Percentiles rank a stretch among this genome's conserved stretches.
phyloP scores from a whole-genome alignment of 495 filamentous ascomycete species.

The Opeltia flavorubescens region DNA sequence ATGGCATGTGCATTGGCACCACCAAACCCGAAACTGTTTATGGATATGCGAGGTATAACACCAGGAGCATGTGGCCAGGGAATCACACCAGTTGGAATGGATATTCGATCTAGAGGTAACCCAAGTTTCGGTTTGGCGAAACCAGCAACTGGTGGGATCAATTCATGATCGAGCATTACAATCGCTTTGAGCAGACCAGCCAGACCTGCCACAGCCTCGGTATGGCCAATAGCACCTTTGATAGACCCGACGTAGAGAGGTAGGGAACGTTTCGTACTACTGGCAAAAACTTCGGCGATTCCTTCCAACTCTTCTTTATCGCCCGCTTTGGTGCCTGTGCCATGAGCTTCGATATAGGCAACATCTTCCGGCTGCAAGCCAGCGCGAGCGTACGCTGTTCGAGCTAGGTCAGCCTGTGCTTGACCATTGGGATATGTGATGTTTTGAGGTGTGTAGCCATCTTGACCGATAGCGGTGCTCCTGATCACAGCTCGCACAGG shows the following conservation, averaged over 20 bases:
- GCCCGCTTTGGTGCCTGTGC: constrained; percentile 10
- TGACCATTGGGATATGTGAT: constrained; percentile 41
- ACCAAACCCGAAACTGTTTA: constrained; percentile 52
- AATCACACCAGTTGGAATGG: not conserved
- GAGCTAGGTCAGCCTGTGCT: constrained; percentile 39
- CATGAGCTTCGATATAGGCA: constrained; percentile 28
- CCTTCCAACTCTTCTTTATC: not conserved
- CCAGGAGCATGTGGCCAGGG: not conserved
- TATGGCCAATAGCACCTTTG: constrained; percentile 29
- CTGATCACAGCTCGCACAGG: constrained; percentile 31
- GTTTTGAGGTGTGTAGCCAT: constrained; percentile 26
- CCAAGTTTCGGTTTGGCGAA: not conserved
- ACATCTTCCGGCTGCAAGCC: constrained; percentile 28
- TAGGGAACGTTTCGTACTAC: constrained; percentile 17
- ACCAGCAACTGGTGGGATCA: constrained; percentile 26
- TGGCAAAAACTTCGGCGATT: not conserved
- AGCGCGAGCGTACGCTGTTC: constrained; percentile 31
- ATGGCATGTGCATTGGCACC: constrained; percentile 49
- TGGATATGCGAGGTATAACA: no score
- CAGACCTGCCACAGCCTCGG: constrained; percentile 38
- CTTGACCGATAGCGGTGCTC: constrained; percentile 19
- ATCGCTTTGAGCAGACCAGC: constrained; percentile 42
- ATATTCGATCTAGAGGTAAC: not conserved
- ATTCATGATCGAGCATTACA: constrained; percentile 28
- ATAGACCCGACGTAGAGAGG: constrained; percentile 30